Percentiles rank a stretch among this genome's conserved stretches.
Conservation (phyloP, 1,284 basidiomycete genomes). For the Athelia psychrophila region DNA sequence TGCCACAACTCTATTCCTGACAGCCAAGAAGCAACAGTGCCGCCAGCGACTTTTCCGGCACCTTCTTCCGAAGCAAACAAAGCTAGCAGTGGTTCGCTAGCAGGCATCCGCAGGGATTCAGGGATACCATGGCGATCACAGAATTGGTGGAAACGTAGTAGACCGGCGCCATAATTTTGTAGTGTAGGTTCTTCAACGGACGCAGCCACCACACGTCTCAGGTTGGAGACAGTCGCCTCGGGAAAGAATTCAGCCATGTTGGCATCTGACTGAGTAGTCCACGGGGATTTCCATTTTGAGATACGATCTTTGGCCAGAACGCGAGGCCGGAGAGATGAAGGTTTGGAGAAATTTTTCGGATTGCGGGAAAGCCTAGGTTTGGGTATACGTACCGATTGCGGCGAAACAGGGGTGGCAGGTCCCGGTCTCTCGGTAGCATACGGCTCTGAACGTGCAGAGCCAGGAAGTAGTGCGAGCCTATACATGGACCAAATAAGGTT, state of each 20-base stretch:
- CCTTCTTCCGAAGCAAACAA: conserved; percentile 19
- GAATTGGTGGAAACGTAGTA: conserved; percentile 30
- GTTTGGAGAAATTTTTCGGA: conserved; percentile 1
- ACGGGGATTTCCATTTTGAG: conserved; percentile 21
- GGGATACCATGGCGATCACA: conserved; percentile 26
- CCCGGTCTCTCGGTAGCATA: not conserved
- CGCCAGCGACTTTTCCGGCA: not conserved
- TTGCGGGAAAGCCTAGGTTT: not conserved
- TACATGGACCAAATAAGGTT: conserved; percentile 11
- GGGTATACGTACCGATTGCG: not conserved
- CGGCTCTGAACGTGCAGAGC: not conserved
- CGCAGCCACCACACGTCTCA: conserved; percentile 5
- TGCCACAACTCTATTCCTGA: conserved; percentile 30
- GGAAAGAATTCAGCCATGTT: conserved; percentile 1
- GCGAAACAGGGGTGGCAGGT: not conserved
- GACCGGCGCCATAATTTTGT: conserved; percentile 27
- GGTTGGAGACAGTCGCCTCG: not conserved
- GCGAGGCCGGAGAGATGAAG: conserved; percentile 14
- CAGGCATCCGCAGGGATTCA: conserved; percentile 30
- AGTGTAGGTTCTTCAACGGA: conserved; percentile 17
- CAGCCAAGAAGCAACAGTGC: conserved; percentile 16
- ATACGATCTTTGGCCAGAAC: conserved; percentile 19
- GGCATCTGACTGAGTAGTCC: conserved; percentile 3
- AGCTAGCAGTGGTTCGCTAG: conserved; percentile 19
- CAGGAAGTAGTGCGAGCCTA: conserved; percentile 1